Evolutionary conservation across 1,139 yeast genomes (phyloP).

Genomic region (Blastobotrys petasosporus): DNA sequence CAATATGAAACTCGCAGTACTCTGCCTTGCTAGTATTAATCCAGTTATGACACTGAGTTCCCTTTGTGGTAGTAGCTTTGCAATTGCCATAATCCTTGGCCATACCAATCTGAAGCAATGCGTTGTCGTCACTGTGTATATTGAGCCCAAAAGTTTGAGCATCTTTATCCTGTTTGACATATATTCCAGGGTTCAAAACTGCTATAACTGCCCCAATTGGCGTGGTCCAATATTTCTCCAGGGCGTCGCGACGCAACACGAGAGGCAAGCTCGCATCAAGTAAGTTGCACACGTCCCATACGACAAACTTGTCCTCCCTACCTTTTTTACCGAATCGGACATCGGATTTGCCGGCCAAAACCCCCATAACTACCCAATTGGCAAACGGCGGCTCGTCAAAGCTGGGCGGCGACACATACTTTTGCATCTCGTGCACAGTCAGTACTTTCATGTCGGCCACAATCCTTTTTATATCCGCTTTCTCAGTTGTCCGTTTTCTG

Average conservation of each 20-base stretch:
- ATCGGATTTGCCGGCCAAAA: slow-evolving; percentile 53
- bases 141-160: slow-evolving; percentile 52
- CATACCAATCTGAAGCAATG: slow-evolving; percentile 66
- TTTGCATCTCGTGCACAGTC: slow-evolving; percentile 23
- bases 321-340: slow-evolving; percentile 41
- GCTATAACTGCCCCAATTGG: slow-evolving; percentile 70
- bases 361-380: slow-evolving; percentile 73
- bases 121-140: slow-evolving; percentile 46
- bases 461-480: slow-evolving; percentile 13
- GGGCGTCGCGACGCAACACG: slow-evolving; percentile 66
- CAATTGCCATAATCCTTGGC: slow-evolving; percentile 70
- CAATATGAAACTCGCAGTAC: slow-evolving; percentile 69
- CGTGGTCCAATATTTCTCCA: slow-evolving; percentile 64
- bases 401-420: slow-evolving; percentile 59
- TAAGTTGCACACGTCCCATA: slow-evolving; percentile 17
- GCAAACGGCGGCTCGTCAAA: slow-evolving; percentile 62
- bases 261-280: slow-evolving; percentile 38
- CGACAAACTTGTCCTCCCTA: slow-evolving; percentile 46
- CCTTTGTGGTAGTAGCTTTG: slow-evolving; percentile 42
- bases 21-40: slow-evolving; percentile 49
- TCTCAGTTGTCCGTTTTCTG: slow-evolving; percentile 14
- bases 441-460: slow-evolving; percentile 20
- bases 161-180: slow-evolving; percentile 29
- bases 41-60: slow-evolving; percentile 51
- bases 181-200: slow-evolving; percentile 65